Conservation (phyloP, 768 basidiomycete species). For the Coprinellus micaceus region DNA sequence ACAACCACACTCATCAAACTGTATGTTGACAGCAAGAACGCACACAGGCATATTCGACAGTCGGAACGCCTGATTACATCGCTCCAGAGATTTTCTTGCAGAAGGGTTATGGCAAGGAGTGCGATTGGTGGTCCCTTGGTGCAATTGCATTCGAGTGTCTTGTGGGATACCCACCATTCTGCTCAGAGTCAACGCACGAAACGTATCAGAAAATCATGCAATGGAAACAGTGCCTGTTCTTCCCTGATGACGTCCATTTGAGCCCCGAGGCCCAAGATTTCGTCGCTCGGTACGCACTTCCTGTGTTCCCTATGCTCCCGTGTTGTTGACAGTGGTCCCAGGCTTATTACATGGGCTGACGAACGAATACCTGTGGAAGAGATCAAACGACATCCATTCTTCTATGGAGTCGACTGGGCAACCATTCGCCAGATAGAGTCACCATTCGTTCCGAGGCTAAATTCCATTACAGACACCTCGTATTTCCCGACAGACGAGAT, state of each 20-base stretch:
- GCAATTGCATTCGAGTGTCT: conserved; percentile 98
- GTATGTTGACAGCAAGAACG: not conserved
- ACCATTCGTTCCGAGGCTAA: conserved; percentile 93
- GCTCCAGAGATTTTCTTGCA: conserved; percentile 96
- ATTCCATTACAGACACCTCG: conserved; percentile 93
- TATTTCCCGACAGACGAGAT: conserved; percentile 96
- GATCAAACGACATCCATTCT: conserved; percentile 89
- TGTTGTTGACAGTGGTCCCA: conserved; percentile 20
- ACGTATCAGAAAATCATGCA: conserved; percentile 98
- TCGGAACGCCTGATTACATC: conserved; percentile 95
- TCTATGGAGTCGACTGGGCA: conserved; percentile 94
- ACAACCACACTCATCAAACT: not conserved
- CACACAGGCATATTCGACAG: conserved; percentile 89
- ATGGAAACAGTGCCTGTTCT: conserved; percentile 81
- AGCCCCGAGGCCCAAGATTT: conserved; percentile 89
- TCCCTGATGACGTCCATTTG: conserved; percentile 93
- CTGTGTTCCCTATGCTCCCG: not conserved
- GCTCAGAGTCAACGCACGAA: conserved; percentile 91
- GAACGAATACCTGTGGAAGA: conserved; percentile 76
- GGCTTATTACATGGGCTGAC: conserved; percentile 83
- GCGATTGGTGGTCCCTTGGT: conserved; percentile 99
- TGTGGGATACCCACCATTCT: conserved; percentile 96
- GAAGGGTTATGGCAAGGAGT: conserved; percentile 97
- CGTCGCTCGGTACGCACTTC: conserved; percentile 63
- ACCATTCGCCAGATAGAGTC: conserved; percentile 85